Percentiles rank a stretch among this genome's conserved stretches.
Evolutionary conservation across 768 basidiomycete genomes (phyloP).

Genomic region (Hericium rajendrae): DNA sequence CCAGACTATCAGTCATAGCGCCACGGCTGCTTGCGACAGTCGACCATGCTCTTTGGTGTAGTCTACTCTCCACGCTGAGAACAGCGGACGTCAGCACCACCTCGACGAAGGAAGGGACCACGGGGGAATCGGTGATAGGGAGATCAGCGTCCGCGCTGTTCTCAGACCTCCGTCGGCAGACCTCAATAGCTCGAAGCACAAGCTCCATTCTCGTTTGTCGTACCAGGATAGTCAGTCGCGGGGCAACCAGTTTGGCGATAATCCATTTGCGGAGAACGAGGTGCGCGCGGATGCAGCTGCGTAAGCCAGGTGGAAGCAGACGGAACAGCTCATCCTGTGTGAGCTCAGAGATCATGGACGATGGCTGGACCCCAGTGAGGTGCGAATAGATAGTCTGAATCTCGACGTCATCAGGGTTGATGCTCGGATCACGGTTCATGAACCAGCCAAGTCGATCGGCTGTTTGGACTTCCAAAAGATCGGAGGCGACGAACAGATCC

Average conservation of each 20-base stretch:
- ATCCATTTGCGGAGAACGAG: constrained; percentile 73
- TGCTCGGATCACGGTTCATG: constrained; percentile 40
- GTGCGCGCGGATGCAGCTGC: constrained; percentile 71
- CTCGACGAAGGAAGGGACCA: constrained; percentile 74
- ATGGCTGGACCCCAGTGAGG: constrained; percentile 63
- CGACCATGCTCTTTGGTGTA: constrained; percentile 72
- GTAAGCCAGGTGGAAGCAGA: constrained; percentile 62
- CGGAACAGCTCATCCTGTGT: constrained; percentile 64
- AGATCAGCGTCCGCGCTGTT: constrained; percentile 19
- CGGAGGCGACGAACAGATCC: constrained; percentile 72
- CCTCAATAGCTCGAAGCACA: constrained; percentile 61
- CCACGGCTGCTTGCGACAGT: constrained; percentile 57
- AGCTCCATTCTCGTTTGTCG: constrained; percentile 70
- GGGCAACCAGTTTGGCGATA: constrained; percentile 56
- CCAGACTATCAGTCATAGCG: constrained; percentile 50
- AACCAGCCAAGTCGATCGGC: constrained; percentile 80
- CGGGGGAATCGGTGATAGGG: constrained; percentile 45
- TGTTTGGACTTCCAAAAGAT: constrained; percentile 73
- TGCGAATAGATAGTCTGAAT: constrained; percentile 74
- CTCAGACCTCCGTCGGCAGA: constrained; percentile 56
- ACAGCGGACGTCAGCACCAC: constrained; percentile 67
- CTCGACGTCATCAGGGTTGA: constrained; percentile 55
- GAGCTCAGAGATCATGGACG: constrained; percentile 60
- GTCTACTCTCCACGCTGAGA: constrained; percentile 69
- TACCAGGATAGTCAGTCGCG: constrained; percentile 48